A percentile compares a stretch with the other conserved stretches of the same genome.
These are phyloP conservation scores for Strobilomyces dryophilus DNA, from an alignment of 768 basidiomycete species.

Conservation along the genomic window DNA sequence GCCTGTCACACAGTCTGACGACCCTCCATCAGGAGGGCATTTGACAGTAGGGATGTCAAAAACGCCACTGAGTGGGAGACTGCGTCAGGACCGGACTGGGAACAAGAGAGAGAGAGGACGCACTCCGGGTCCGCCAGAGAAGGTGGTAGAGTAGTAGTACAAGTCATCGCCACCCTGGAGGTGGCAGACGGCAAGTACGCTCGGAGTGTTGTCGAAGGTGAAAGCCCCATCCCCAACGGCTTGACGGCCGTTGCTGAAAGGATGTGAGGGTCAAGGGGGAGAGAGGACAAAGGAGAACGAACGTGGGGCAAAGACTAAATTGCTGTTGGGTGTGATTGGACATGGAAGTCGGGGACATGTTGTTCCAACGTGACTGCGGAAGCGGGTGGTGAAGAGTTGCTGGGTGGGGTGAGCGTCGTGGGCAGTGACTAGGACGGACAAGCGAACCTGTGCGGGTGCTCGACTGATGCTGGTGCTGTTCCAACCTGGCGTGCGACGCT, in stretches of 20 bases:
- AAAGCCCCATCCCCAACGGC: slow-evolving; percentile 97
- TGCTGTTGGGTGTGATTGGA: slow-evolving; percentile 69
- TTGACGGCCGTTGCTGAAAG: slow-evolving; percentile 84
- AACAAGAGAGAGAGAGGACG: slow-evolving; percentile 23
- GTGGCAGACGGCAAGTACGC: slow-evolving; percentile 83
- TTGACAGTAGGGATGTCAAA: slow-evolving; percentile 88
- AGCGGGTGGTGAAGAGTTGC: slow-evolving; percentile 2
- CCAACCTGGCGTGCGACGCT: slow-evolving; percentile 2
- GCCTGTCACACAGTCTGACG: slow-evolving; percentile 95
- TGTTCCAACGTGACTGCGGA: slow-evolving; percentile 73
- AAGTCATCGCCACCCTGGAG: slow-evolving; percentile 75
- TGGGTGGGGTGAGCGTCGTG: slow-evolving; percentile 1
- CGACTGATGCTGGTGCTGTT: slow-evolving; percentile 12
- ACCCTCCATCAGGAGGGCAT: slow-evolving; percentile 97
- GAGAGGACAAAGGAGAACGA: slow-evolving; percentile 27
- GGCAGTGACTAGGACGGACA: background rate
- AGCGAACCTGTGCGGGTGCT: background rate
- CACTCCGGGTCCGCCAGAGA: slow-evolving; percentile 92
- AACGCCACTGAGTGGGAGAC: slow-evolving; percentile 69
- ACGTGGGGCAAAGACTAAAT: slow-evolving; percentile 97
- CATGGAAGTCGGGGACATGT: slow-evolving; percentile 72
- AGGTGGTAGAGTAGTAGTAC: slow-evolving; percentile 91
- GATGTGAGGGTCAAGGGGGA: slow-evolving; percentile 11
- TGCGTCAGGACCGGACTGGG: slow-evolving; percentile 3
- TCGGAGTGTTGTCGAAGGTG: slow-evolving; percentile 71